Conservation (phyloP, 129 eudicot species). For the Silybum marianum region DNA sequence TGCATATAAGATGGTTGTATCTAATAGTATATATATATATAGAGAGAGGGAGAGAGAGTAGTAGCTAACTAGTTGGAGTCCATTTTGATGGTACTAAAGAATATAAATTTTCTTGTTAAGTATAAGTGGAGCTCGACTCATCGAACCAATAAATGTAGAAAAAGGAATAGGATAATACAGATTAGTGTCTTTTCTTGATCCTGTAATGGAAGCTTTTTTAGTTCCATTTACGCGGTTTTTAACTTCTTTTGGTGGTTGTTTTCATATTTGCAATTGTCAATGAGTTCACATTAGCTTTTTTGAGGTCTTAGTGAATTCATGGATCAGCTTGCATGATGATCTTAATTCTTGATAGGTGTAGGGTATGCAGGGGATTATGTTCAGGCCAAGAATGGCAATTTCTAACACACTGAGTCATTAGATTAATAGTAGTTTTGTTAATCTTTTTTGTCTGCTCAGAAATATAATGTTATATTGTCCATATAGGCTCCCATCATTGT, state of each 20-base stretch:
- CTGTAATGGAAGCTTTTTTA: slow-evolving; percentile 31
- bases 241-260: slow-evolving; percentile 27
- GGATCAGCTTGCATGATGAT: slow-evolving; percentile 42
- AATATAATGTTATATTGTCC: neutral
- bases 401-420: neutral
- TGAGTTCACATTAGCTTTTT: slow-evolving; percentile 42
- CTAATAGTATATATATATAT: neutral
- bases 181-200: slow-evolving; percentile 35
- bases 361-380: slow-evolving; percentile 24
- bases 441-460: neutral
- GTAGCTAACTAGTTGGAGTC: slow-evolving; percentile 1
- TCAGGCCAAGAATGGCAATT: neutral
- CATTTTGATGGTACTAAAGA: slow-evolving; percentile 3
- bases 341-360: slow-evolving; percentile 3
- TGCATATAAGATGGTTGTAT: slow-evolving; percentile 7
- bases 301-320: slow-evolving; percentile 34
- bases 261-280: slow-evolving; percentile 19
- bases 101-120: slow-evolving; percentile 10
- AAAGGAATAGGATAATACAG: slow-evolving; percentile 21
- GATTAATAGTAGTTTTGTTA: neutral
- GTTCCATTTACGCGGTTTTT: slow-evolving; percentile 32
- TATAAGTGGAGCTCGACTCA: slow-evolving; percentile 50
- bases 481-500: neutral
- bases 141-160: slow-evolving; percentile 22
- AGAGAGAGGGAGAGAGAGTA: neutral